A percentile compares a stretch with the other conserved stretches of the same genome.
These are phyloP conservation scores for Kitagawia praeruptora DNA, from an alignment of 129 eudicot genomes.

Conservation along the genomic window DNA sequence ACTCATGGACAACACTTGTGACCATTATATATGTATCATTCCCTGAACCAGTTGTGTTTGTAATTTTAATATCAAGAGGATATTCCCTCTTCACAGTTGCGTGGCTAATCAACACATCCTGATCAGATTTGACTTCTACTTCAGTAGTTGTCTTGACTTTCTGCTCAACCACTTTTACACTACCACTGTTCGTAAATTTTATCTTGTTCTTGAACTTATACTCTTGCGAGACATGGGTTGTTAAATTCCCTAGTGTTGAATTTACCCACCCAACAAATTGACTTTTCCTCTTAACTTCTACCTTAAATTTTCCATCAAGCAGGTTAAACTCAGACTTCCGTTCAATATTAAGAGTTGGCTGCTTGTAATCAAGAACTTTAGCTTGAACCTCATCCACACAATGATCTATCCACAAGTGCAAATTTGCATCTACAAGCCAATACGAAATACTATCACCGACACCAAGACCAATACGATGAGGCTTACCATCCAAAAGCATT, in stretches of 20 bases:
- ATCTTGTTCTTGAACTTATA: slow-evolving; percentile 41
- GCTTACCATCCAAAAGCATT: slow-evolving; percentile 39
- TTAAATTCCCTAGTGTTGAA: slow-evolving; percentile 40
- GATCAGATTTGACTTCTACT: slow-evolving; percentile 27
- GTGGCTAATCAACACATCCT: slow-evolving; percentile 19
- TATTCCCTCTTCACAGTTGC: slow-evolving; percentile 24
- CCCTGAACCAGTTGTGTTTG: slow-evolving; percentile 28
- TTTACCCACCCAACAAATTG: slow-evolving; percentile 39
- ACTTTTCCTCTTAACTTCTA: slow-evolving; percentile 36
- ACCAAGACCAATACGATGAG: slow-evolving; percentile 42
- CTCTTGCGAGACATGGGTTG: slow-evolving; percentile 20
- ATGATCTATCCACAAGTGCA: slow-evolving; percentile 67
- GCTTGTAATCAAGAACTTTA: slow-evolving; percentile 8
- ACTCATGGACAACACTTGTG: slow-evolving; percentile 35
- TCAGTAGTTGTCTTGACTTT: slow-evolving; percentile 30
- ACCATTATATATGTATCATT: slow-evolving; percentile 39
- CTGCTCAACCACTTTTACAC: slow-evolving; percentile 35
- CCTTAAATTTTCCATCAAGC: slow-evolving; percentile 51
- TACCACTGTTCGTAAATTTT: slow-evolving; percentile 28
- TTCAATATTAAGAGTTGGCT: slow-evolving; percentile 22
- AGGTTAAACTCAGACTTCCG: slow-evolving; percentile 12
- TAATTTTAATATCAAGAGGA: slow-evolving; percentile 31
- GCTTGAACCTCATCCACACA: slow-evolving; percentile 31
- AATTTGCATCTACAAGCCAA: slow-evolving; percentile 76
- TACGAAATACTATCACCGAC: slow-evolving; percentile 45